Evolutionary conservation across 768 basidiomycete species (phyloP).

Genomic region (Steccherinum ochraceum): DNA sequence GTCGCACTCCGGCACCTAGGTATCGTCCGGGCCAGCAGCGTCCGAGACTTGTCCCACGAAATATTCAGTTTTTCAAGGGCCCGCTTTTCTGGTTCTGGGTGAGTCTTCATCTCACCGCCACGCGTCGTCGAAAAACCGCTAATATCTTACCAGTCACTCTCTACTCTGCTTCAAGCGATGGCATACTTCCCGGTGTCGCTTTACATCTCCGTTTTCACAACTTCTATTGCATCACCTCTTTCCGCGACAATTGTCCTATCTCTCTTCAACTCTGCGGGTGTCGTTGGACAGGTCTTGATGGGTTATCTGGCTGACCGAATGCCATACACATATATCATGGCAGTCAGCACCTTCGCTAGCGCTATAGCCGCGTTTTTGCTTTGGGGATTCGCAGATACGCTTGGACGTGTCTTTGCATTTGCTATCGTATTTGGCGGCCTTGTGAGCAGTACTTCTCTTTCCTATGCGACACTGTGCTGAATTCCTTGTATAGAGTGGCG

Average conservation of each 20-base stretch:
- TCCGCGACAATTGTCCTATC: slow-evolving; percentile 17
- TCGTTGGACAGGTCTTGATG: slow-evolving; percentile 18
- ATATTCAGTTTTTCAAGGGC: slow-evolving; percentile 15
- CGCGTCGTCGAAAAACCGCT: not conserved
- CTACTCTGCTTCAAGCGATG: slow-evolving; percentile 16
- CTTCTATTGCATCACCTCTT: slow-evolving; percentile 12
- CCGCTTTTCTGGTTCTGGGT: slow-evolving; percentile 18
- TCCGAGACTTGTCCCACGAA: slow-evolving; percentile 15
- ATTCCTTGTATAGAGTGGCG: slow-evolving; percentile 12
- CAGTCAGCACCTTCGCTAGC: slow-evolving; percentile 12
- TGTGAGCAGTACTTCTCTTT: slow-evolving; percentile 3
- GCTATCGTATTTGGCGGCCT: slow-evolving; percentile 18
- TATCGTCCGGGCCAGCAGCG: slow-evolving; percentile 9
- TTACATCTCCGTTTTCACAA: slow-evolving; percentile 17
- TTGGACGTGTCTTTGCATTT: slow-evolving; percentile 15
- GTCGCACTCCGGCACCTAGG: slow-evolving; percentile 17
- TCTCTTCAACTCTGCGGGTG: slow-evolving; percentile 19
- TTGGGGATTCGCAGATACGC: slow-evolving; percentile 17
- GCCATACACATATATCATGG: slow-evolving; percentile 19
- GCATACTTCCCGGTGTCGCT: slow-evolving; percentile 21
- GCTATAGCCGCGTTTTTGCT: slow-evolving; percentile 14
- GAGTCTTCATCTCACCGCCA: slow-evolving; percentile 1
- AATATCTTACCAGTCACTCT: slow-evolving; percentile 8
- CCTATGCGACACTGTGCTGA: not conserved
- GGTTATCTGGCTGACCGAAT: slow-evolving; percentile 18